Evolutionary conservation across 306 rosid genomes (phyloP).

Genomic region (Lagenaria siceraria): DNA sequence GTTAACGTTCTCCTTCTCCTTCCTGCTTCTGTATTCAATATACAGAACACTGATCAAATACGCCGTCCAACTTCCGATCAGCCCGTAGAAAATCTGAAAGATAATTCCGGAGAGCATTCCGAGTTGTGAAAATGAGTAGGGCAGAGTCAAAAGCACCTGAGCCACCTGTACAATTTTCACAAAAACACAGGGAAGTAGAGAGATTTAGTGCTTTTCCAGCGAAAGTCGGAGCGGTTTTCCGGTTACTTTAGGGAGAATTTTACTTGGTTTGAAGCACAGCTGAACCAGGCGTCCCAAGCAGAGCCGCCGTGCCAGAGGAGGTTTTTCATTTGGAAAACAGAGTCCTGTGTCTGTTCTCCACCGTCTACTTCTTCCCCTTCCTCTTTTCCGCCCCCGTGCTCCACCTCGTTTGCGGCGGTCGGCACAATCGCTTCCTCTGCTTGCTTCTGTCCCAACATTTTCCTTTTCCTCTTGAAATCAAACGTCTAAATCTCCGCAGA

Average conservation of each 20-base stretch:
- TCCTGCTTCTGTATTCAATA: slow-evolving; percentile 65
- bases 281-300: slow-evolving; percentile 98
- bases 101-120: slow-evolving; percentile 77
- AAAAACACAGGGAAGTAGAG: background rate
- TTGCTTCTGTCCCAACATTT: slow-evolving; percentile 75
- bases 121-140: slow-evolving; percentile 97
- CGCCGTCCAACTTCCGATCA: slow-evolving; percentile 97
- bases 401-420: slow-evolving; percentile 41
- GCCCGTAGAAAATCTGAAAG: slow-evolving; percentile 73
- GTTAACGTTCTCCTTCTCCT: slow-evolving; percentile 81
- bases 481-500: slow-evolving; percentile 30
- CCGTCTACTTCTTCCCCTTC: slow-evolving; percentile 13
- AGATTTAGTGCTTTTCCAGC: background rate
- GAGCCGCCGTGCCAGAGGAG: slow-evolving; percentile 98
- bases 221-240: background rate
- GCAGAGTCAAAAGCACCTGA: slow-evolving; percentile 83
- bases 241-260: background rate
- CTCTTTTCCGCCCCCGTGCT: slow-evolving; percentile 33
- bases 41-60: slow-evolving; percentile 90
- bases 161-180: slow-evolving; percentile 43
- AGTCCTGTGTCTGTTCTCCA: slow-evolving; percentile 5
- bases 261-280: slow-evolving; percentile 98
- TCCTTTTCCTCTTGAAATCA: slow-evolving; percentile 7
- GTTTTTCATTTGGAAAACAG: slow-evolving; percentile 44
- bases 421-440: slow-evolving; percentile 86